Evolutionary conservation across 768 basidiomycete genomes (phyloP), one percentile per base, ranked within the genome.

Genomic region (Trametes villosa): DNA sequence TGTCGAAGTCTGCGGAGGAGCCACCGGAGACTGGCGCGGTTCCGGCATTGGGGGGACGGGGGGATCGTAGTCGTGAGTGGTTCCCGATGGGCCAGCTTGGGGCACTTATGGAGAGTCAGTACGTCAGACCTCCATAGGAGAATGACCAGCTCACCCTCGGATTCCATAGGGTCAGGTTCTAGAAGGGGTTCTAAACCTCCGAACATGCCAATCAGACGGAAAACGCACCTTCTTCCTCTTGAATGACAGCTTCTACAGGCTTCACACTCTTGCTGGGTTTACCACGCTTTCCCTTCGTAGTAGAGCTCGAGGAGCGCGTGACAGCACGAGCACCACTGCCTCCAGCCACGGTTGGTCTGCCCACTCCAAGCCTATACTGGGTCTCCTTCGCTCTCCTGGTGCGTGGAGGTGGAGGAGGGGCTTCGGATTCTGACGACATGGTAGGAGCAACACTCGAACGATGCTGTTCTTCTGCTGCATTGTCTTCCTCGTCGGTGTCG

Each of bases 381-480:
- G 83, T 79, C 51, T 90, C 88, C 70, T 86, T 90, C 13, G 89
- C 86, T 68, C 89, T 90, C 57, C 88, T 80, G 30, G 84, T 83
- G 12, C 88, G 82, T 27, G 56, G 54, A 27, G 77, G 74, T 24
- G 61, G 51, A 2, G 71, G 54, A 29, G 67, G 67, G 15, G 50
- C 42, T 67, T 61, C 64, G 5, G 65, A 44, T 44, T 61, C 54
- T n/a, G 65, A 54, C 18, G 48, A 48, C 20, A 56, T 59, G 9
- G 48, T 47, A n/a, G 55, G 60, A 20, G 44, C 26, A 44, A 51
- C 17, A 12, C 60, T 53, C 5, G 27, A 29, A 12, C 34, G 49
- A 20, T 34, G 44, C 11, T 46, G 57, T 7, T 66, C 70, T 26
- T 67, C 70, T 30, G 69, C 49, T 17, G 71, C 71, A 17, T 76